Percentiles rank a stretch among this genome's conserved stretches.
Evolutionary conservation across 495 filamentous ascomycete species (phyloP).

Genomic region (Trichoderma erinaceum): DNA sequence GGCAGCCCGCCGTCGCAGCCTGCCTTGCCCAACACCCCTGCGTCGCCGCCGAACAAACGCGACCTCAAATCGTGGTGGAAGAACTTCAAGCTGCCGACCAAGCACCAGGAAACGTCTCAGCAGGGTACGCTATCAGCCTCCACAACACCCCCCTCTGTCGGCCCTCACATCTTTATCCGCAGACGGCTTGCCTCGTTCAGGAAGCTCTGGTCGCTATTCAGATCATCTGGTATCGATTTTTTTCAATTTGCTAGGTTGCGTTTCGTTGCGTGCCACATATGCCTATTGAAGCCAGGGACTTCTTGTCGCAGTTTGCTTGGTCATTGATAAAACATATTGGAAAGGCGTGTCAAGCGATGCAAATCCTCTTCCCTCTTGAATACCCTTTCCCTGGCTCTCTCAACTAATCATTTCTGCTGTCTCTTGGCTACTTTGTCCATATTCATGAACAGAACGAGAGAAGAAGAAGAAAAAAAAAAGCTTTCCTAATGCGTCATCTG

Average conservation of each 20-base stretch:
- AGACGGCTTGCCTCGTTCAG: background rate
- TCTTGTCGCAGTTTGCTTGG: background rate
- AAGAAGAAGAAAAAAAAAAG: background rate
- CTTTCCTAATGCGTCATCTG: background rate
- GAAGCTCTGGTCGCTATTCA: slow-evolving; percentile 11
- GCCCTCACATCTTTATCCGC: background rate
- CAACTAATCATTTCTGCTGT: slow-evolving; percentile 16
- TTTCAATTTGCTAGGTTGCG: slow-evolving; percentile 2
- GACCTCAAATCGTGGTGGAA: slow-evolving; percentile 91
- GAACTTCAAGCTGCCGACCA: slow-evolving; percentile 68
- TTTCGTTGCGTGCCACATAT: background rate
- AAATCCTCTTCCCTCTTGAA: slow-evolving; percentile 21
- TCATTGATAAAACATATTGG: background rate
- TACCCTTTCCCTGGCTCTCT: slow-evolving; percentile 1
- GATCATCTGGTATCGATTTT: slow-evolving; percentile 8
- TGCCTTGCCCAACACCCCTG: slow-evolving; percentile 23
- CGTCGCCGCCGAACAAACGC: slow-evolving; percentile 65
- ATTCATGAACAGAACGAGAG: background rate
- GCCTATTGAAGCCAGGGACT: slow-evolving; percentile 4
- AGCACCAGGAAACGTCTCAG: slow-evolving; percentile 57
- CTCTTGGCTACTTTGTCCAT: background rate
- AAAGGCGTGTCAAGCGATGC: slow-evolving; percentile 17
- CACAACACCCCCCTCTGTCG: background rate
- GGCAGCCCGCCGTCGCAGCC: slow-evolving; percentile 19
- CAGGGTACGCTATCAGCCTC: slow-evolving; percentile 53